Base-by-base conservation (phyloP, 2,329 filamentous ascomycete species). In the Eutypella sp. region DNA sequence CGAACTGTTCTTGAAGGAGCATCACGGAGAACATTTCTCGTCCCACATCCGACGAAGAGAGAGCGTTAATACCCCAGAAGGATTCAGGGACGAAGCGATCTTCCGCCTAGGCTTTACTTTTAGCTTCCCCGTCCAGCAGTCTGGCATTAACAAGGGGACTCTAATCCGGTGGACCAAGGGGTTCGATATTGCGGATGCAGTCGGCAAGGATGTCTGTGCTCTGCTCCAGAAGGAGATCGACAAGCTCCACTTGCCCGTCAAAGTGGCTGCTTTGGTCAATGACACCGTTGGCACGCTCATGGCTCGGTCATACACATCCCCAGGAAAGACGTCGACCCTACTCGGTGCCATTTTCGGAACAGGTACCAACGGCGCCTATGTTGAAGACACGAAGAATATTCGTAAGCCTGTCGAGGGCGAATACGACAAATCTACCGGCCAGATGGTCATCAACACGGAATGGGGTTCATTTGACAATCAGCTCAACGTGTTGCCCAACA, bases 71-170 rank as follows among this genome's bases (percentile, higher is more conserved):
- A 74, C 75, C 22, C 74, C 75, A 18, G 72, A 78, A 41, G 81
- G 79, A 23, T 82, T 74, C 61, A 73, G 74, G 44, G 82, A 89
- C 51, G 82, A 92, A 64, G 77, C 92, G 48, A 81, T 93, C 50
- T 96, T 97, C 71, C 87, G 90, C 58, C 76, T 99, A 36, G 93
- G 93, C n/a, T 99, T 99, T 71, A 99, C 93, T 44, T 99, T 99
- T 70, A 95, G 88, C 64, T 99, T 97, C 72, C 93, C 93, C 3
- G 91, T 97, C 33, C 82, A 95, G 64, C 93, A 99, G 67, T 76
- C 87, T 47, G 91, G 89, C 33, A 96, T 99, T 66, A 97, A 97
- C 76, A 92, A 90, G 70, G 93, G 93, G 50, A 86, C 84, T 47
- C 76, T 99, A 45, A 93, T 96, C 68, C 84, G 93, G 57, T 99